Conservation (phyloP, 2,329 filamentous ascomycete species). For the Diaporthe citri region DNA sequence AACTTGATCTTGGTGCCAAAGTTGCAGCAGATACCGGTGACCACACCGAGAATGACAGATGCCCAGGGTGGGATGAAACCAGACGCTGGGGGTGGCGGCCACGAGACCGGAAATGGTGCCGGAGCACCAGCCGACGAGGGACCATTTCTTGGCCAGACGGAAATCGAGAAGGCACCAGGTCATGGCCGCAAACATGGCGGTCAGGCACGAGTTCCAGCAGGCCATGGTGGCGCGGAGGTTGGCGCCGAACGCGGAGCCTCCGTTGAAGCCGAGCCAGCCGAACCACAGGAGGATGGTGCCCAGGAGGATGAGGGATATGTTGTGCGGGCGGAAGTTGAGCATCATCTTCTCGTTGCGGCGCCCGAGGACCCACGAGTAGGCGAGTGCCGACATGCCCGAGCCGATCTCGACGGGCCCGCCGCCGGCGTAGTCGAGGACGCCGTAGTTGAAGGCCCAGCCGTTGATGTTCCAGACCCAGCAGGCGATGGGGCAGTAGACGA, state of each 20-base stretch:
- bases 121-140: constrained; percentile 80
- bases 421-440: constrained; percentile 95
- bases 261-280: constrained; percentile 99
- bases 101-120: constrained; percentile 79
- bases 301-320: constrained; percentile 96
- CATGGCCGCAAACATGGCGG: constrained; percentile 90
- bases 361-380: constrained; percentile 95
- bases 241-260: constrained; percentile 92
- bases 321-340: constrained; percentile 99
- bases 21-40: constrained; percentile 75
- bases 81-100: constrained; percentile 76
- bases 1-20: constrained; percentile 77
- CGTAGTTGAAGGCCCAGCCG: constrained; percentile 92
- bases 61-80: constrained; percentile 78
- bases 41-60: constrained; percentile 74
- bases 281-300: constrained; percentile 98
- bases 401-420: constrained; percentile 97
- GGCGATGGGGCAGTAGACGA: constrained; percentile 96
- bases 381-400: constrained; percentile 91
- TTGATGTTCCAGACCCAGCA: constrained; percentile 98
- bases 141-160: constrained; percentile 95
- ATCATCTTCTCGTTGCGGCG: constrained; percentile 99
- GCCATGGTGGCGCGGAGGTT: constrained; percentile 96
- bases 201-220: constrained; percentile 97
- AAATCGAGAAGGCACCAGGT: constrained; percentile 97